Evolutionary conservation across 1,284 basidiomycete genomes (phyloP).

Genomic region (Cutaneotrichosporon cavernicola): DNA sequence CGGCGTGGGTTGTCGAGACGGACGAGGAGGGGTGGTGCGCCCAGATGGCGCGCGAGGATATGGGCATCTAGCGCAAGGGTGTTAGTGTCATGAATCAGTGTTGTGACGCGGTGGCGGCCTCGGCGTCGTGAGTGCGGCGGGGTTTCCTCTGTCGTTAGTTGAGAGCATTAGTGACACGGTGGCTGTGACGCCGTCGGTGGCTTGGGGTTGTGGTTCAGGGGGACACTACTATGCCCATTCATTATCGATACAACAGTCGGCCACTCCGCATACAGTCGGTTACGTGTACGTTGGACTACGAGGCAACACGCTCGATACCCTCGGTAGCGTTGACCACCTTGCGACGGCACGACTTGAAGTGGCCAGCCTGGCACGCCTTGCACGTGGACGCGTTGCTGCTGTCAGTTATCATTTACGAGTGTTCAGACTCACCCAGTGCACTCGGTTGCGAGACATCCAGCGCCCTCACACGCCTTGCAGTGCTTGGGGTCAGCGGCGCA

Average conservation of each 20-base stretch:
- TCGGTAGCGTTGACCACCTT: constrained; percentile 38
- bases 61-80: constrained; percentile 31
- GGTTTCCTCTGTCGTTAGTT: no score
- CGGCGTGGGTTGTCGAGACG: constrained; percentile 56
- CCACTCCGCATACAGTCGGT: not conserved
- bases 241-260: constrained; percentile 10
- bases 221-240: not conserved
- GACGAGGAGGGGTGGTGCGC: constrained; percentile 56
- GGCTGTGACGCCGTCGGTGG: not conserved
- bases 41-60: constrained; percentile 39
- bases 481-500: constrained; percentile 42
- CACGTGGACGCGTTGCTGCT: constrained; percentile 44
- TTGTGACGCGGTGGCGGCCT: no score
- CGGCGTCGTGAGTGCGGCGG: no score
- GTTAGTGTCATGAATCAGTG: not conserved
- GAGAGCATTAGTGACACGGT: not conserved
- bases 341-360: constrained; percentile 45
- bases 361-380: constrained; percentile 41
- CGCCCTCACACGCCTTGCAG: constrained; percentile 44
- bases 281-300: not conserved
- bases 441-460: constrained; percentile 45
- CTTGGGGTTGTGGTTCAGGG: not conserved
- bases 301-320: constrained; percentile 40
- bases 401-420: constrained; percentile 11
- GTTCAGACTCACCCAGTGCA: constrained; percentile 47